A percentile compares a stretch with the other conserved stretches of the same genome.
Evolutionary conservation across 2,329 filamentous ascomycete genomes (phyloP).

Genomic region (Cyphellophora europaea): DNA sequence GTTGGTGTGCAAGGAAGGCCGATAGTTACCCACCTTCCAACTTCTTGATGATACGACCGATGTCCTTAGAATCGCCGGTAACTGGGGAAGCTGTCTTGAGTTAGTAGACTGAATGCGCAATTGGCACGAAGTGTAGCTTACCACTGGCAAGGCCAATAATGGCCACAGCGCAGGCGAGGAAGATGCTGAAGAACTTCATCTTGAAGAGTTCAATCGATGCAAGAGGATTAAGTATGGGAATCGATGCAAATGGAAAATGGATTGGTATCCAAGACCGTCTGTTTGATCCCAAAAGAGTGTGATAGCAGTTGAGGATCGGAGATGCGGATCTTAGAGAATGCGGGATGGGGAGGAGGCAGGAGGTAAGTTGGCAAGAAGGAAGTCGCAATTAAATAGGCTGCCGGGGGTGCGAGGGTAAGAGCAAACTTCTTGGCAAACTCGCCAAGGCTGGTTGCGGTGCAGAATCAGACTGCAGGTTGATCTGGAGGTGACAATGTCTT

Average conservation of each 20-base stretch:
- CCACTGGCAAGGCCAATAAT: constrained; percentile 6
- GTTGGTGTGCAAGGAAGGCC: constrained; percentile 1
- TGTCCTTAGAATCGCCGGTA: background rate
- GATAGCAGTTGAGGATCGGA: constrained; percentile 5
- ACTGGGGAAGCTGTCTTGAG: background rate
- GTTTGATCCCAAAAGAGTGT: constrained; percentile 16
- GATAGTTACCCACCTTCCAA: background rate
- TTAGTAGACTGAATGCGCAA: no score
- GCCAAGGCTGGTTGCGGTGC: constrained; percentile 4
- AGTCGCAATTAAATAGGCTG: constrained; percentile 12
- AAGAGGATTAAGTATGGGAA: constrained; percentile 1
- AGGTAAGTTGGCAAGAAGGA: constrained; percentile 5
- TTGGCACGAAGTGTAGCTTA: no score
- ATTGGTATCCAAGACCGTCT: constrained; percentile 16
- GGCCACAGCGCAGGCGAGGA: constrained; percentile 6
- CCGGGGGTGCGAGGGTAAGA: constrained; percentile 4
- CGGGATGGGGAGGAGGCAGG: constrained; percentile 8
- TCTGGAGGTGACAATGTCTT: background rate
- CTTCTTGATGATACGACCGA: background rate
- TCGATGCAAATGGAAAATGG: constrained; percentile 8
- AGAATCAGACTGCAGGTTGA: constrained; percentile 4
- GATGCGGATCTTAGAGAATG: constrained; percentile 8
- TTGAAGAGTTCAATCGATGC: constrained; percentile 9
- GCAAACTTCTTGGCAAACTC: constrained; percentile 1
- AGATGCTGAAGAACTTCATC: constrained; percentile 14